phyloP scores from a whole-genome alignment of 2,329 filamentous ascomycete species.

The Cladophialophora immunda region DNA sequence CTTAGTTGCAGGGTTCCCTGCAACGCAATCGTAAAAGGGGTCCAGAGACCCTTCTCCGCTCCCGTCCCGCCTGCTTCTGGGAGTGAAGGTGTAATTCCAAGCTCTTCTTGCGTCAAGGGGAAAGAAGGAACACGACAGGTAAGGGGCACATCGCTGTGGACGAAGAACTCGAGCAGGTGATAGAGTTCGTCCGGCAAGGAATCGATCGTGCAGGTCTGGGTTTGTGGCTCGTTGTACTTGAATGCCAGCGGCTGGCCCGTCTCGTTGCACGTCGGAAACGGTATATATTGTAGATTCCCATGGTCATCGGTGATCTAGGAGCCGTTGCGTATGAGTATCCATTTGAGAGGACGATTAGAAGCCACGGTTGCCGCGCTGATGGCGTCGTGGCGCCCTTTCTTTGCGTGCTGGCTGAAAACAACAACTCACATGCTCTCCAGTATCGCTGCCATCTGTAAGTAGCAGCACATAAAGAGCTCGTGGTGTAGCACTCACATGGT shows the following conservation, averaged over 20 bases:
- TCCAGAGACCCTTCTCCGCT: slow-evolving; percentile 63
- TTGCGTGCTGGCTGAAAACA: not conserved
- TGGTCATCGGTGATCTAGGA: slow-evolving; percentile 74
- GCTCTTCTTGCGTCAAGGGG: slow-evolving; percentile 59
- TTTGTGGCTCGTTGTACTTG: slow-evolving; percentile 76
- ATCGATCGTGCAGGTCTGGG: slow-evolving; percentile 65
- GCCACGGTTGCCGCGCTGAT: slow-evolving; percentile 13
- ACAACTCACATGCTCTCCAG: slow-evolving; percentile 75
- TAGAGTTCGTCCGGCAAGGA: slow-evolving; percentile 63
- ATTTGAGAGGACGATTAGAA: not conserved
- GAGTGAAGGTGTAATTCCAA: slow-evolving; percentile 36
- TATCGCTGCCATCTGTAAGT: slow-evolving; percentile 67
- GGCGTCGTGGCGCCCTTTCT: not conserved
- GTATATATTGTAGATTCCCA: slow-evolving; percentile 88
- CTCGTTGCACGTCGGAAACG: slow-evolving; percentile 90
- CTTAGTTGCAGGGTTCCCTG: slow-evolving; percentile 87
- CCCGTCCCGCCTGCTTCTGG: slow-evolving; percentile 37
- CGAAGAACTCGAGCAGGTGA: slow-evolving; percentile 80
- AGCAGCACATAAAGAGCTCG: not conserved
- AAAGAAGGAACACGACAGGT: slow-evolving; percentile 87
- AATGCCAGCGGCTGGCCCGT: slow-evolving; percentile 81
- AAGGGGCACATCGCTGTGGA: slow-evolving; percentile 93
- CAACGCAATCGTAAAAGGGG: slow-evolving; percentile 86
- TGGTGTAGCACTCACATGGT: slow-evolving; percentile 66
- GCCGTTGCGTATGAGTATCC: slow-evolving; percentile 19